Evolutionary conservation across 371 early-diverging fungal species (phyloP).

Genomic region (Hamiltosporidium tvaerminnensis): DNA sequence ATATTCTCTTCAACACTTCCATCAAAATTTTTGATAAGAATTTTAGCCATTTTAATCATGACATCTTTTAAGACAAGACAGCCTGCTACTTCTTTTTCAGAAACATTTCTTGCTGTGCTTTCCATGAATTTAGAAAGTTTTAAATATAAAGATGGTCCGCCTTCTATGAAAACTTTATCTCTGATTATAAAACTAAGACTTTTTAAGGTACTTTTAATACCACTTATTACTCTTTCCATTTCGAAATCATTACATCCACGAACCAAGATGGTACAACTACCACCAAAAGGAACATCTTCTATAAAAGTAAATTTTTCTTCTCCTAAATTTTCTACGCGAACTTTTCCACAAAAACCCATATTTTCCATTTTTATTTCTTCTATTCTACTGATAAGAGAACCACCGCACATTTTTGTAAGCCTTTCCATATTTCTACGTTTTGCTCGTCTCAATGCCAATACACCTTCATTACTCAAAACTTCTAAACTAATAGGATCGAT

Average conservation of each 20-base stretch:
- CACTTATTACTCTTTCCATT: constrained; percentile 79
- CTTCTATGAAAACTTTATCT: constrained; percentile 72
- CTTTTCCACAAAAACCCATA: constrained; percentile 76
- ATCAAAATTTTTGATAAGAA: constrained; percentile 32
- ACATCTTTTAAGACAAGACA: constrained; percentile 27
- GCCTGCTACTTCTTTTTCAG: constrained; percentile 24
- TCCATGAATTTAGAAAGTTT: constrained; percentile 49
- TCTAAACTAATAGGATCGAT: constrained; percentile 95
- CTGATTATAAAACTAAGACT: constrained; percentile 87
- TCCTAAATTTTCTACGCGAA: constrained; percentile 83
- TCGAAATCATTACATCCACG: constrained; percentile 87
- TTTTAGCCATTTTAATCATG: constrained; percentile 24
- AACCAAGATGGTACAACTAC: constrained; percentile 80
- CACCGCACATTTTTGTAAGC: constrained; percentile 66
- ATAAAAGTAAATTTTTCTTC: constrained; percentile 98
- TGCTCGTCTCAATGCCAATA: constrained; percentile 89
- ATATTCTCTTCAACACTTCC: constrained; percentile 26
- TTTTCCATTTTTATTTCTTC: constrained; percentile 71
- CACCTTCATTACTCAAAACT: constrained; percentile 78
- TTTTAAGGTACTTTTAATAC: constrained; percentile 87
- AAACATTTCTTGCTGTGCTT: constrained; percentile 5
- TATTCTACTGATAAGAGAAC: constrained; percentile 82
- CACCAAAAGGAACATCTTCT: constrained; percentile 64
- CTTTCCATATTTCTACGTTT: constrained; percentile 99
- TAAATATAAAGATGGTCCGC: constrained; percentile 84